A percentile compares a stretch with the other conserved stretches of the same genome.
Evolutionary conservation across 2,329 filamentous ascomycete genomes (phyloP).

Genomic region (Monilinia aucupariae): DNA sequence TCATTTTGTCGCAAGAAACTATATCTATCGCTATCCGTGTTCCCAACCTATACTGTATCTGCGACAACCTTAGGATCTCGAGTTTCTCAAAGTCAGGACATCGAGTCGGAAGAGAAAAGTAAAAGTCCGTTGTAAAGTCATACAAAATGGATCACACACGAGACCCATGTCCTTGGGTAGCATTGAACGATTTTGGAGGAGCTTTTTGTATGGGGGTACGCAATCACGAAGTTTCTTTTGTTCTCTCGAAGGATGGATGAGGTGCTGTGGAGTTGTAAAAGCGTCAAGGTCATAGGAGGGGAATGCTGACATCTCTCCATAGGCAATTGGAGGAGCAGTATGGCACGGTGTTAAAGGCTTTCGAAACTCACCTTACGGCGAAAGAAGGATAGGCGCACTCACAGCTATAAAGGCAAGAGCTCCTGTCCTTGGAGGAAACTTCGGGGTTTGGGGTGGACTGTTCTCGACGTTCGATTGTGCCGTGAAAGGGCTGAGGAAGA

Average conservation of each 20-base stretch:
- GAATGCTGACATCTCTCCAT: slow-evolving; percentile 21
- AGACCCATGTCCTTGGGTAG: slow-evolving; percentile 95
- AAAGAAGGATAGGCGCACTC: slow-evolving; percentile 90
- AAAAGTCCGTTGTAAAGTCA: slow-evolving; percentile 16
- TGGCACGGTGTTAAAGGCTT: slow-evolving; percentile 98
- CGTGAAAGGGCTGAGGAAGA: slow-evolving; percentile 87
- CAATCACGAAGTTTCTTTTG: slow-evolving; percentile 27
- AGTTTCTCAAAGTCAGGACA: not conserved
- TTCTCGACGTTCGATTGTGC: slow-evolving; percentile 97
- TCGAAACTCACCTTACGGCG: slow-evolving; percentile 83
- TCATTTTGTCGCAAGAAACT: not conserved
- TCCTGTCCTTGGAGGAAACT: slow-evolving; percentile 94
- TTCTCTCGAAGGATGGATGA: not conserved
- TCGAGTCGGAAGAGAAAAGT: not conserved
- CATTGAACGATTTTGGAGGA: slow-evolving; percentile 94
- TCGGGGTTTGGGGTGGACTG: slow-evolving; percentile 93
- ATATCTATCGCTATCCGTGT: not conserved
- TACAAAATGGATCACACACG: slow-evolving; percentile 82
- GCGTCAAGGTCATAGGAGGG: not conserved
- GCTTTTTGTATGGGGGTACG: slow-evolving; percentile 94
- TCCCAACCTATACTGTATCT: not conserved
- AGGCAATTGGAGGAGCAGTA: slow-evolving; percentile 75
- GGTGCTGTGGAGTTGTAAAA: not conserved
- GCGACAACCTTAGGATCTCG: not conserved
- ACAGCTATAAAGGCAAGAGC: slow-evolving; percentile 97